Conservation (phyloP, 176 grass and related monocot species). For the Raddia guianensis region DNA sequence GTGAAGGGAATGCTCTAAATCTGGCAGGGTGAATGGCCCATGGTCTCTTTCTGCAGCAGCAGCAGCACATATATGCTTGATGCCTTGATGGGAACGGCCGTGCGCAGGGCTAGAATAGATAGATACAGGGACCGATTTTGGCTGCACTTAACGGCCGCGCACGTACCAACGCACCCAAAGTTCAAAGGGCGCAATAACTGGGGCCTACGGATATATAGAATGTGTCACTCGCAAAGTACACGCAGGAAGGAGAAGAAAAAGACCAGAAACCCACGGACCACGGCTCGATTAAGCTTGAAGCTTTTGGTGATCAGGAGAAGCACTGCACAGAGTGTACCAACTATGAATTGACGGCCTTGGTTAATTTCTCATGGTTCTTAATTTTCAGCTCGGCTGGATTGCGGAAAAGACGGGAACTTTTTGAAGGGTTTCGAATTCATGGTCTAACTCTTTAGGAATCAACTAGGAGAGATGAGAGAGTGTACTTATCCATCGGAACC, state of each 20-base stretch:
- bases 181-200: constrained; percentile 22
- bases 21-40: not conserved
- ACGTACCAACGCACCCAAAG: constrained; percentile 39
- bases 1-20: not conserved
- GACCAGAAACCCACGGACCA: not conserved
- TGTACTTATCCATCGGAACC: no score
- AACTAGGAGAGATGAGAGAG: no score
- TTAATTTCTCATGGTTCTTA: not conserved
- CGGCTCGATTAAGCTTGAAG: not conserved
- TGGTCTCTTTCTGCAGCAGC: constrained; percentile 2
- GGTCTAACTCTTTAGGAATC: not conserved
- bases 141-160: constrained; percentile 24
- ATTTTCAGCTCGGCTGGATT: no score
- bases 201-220: not conserved
- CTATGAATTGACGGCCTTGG: no score
- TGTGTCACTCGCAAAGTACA: not conserved
- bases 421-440: no score
- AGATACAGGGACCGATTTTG: constrained; percentile 28
- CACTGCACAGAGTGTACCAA: no score
- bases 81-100: constrained; percentile 16
- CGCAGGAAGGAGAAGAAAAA: not conserved
- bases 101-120: not conserved
- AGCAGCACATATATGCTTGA: not conserved
- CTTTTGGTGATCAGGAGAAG: not conserved
- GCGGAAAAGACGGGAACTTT: no score